Evolutionary conservation across 2,329 filamentous ascomycete species (phyloP), one percentile per base, ranked within the genome.

Genomic region (Ophiostoma sp.): DNA sequence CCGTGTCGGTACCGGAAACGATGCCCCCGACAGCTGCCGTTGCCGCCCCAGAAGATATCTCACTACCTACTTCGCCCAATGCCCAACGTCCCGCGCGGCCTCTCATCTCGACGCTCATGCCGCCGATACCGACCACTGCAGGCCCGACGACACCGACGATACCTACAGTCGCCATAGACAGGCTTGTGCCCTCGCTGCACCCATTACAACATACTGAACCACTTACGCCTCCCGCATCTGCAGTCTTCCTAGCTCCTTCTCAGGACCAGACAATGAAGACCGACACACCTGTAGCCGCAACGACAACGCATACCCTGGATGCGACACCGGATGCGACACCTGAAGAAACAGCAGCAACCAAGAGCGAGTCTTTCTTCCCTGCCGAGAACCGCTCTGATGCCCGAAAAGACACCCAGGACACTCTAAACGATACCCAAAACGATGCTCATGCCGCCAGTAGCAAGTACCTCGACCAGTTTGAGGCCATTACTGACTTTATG

Each of bases 401-500:
- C 27, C 27, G 27, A 27, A 27, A 27, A 27, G n/a, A 49, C 66
- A 18, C 14, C 47, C 49, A 47, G 14, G 14, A 12, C 14, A 14
- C 45, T 47, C 14, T 16, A 6, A 64, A 44, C 42, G 62, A 67
- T 42, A n/a, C 41, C 49, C 27, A 27, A 27, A 6, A 65, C 49
- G 49, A 47, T 14, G 11, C 60, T n/a, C 11, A 36, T 55, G 36
- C 45, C 67, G 41, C 18, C 52, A 9, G 47, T 42, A 7, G 4
- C 42, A 42, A 44, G 7, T 64, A 58, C 62, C 85, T 89, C 68
- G 85, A 85, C 44, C 85, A 87, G 67, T 91, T 92, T 72, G 87
- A 87, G 7, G 81, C 86, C 5, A 88, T 92, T 77, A 87, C 89
- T 2, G 88, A 91, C 73, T 88, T 91, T 66, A 87, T 90, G 2